Evolutionary conservation across 306 rosid species (phyloP), one percentile per base, ranked within the genome.

Genomic region (Styphnolobium japonicum): DNA sequence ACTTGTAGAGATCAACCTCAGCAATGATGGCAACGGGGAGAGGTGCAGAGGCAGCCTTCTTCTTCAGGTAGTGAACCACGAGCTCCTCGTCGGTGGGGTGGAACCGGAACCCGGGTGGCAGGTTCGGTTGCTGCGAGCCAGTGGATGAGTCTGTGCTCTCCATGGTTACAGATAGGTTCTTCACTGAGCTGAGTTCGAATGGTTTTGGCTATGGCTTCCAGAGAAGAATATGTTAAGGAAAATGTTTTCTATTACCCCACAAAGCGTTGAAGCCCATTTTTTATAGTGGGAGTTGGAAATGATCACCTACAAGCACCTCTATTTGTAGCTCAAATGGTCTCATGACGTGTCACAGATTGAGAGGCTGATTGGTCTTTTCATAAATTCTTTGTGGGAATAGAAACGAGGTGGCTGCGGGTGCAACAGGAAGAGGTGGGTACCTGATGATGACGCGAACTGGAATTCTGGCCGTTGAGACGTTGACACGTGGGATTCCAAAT

Each of bases 31-130:
- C 83, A 0, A 91, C 93, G 0, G 98, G 98, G 8, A 95, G 84
- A 52, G 97, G 96, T 27, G 82, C 84, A 0, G 97, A 92, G 60
- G 80, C 49, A 23, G 76, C 56, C 80, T 90, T 91, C 69, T 91
- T 93, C 96, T 95, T 95, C 46, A 92, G 98, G 78, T 95, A 95
- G 81, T 95, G 98, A 83, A 95, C 92, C 18, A 95, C 97, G 0
- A 95, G 94, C 84, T 95, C 98, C 40, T 95, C 98, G 29, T 95
- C 98, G 10, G 98, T 95, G 6, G 98, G 98, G 78, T 95, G 98
- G 86, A 95, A 95, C 10, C 98, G 93, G 45, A 95, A 95, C 3
- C 98, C 98, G 0, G 97, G 98, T 2, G 98, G 97, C 1, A 95
- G 92, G 61, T 90, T 88, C 15, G 98, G 98, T 69, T 83, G 93